Conservation (phyloP, 805 yeast species). For the Candida quercuum region DNA sequence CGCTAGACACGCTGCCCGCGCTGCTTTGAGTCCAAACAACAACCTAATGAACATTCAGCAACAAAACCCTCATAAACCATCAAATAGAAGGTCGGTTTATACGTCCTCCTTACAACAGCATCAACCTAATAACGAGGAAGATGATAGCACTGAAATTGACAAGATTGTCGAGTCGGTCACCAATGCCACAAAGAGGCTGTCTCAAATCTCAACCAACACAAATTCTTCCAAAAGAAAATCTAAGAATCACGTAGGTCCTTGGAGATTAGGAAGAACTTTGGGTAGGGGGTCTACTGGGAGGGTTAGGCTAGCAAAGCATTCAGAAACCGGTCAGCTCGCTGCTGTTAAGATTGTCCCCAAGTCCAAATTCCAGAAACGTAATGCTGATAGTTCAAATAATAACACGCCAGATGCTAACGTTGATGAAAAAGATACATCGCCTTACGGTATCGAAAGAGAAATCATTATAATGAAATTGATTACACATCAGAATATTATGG, state of each 20-base stretch:
- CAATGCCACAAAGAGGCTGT: conserved; percentile 25
- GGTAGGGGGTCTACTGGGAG: conserved; percentile 98
- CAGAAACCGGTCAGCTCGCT: conserved; percentile 79
- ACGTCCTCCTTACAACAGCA: no score
- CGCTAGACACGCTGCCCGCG: conserved; percentile 23
- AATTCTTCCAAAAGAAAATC: conserved; percentile 26
- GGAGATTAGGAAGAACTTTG: conserved; percentile 91
- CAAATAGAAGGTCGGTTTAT: no score
- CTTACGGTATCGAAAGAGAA: conserved; percentile 83
- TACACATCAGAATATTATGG: conserved; percentile 73
- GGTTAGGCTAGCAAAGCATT: conserved; percentile 86
- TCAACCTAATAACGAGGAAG: not conserved
- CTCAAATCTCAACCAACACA: conserved; percentile 24
- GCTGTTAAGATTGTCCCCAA: conserved; percentile 97
- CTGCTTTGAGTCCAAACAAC: conserved; percentile 16
- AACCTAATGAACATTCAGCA: conserved; percentile 29
- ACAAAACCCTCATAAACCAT: conserved; percentile 20
- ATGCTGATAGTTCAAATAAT: conserved; percentile 1
- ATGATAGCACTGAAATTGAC: conserved; percentile 19
- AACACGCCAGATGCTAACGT: conserved; percentile 18
- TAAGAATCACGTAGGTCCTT: conserved; percentile 66
- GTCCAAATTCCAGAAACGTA: conserved; percentile 48
- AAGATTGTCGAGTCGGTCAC: conserved; percentile 25
- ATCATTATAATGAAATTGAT: conserved; percentile 80
- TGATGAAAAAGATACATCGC: conserved; percentile 49